These are phyloP conservation scores for Tetracladium marchalianum DNA, from an alignment of 495 filamentous ascomycete species.

Conservation along the genomic window DNA sequence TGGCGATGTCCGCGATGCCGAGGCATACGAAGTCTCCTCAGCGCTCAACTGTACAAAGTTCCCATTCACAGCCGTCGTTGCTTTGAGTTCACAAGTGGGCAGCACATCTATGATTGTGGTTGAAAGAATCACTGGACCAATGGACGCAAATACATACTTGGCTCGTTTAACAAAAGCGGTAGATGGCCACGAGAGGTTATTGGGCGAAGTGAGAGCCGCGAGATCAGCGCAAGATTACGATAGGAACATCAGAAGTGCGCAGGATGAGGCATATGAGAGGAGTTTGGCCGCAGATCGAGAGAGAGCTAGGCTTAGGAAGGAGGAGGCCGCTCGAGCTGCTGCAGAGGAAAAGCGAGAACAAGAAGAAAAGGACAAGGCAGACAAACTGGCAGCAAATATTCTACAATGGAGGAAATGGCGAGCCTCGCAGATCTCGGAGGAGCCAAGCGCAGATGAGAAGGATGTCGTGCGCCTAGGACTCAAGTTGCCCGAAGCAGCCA, in stretches of 20 bases:
- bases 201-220: slow-evolving; percentile 50
- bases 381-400: slow-evolving; percentile 43
- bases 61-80: slow-evolving; percentile 76
- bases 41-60: slow-evolving; percentile 82
- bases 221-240: slow-evolving; percentile 53
- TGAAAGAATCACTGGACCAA: slow-evolving; percentile 60
- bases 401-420: slow-evolving; percentile 78
- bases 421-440: slow-evolving; percentile 50
- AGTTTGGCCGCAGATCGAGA: slow-evolving; percentile 82
- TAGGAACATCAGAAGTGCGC: slow-evolving; percentile 67
- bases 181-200: slow-evolving; percentile 53
- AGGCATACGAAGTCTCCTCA: slow-evolving; percentile 82
- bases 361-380: slow-evolving; percentile 54
- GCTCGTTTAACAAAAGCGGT: slow-evolving; percentile 62
- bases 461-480: slow-evolving; percentile 74
- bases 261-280: slow-evolving; percentile 86
- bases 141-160: slow-evolving; percentile 54
- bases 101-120: slow-evolving; percentile 81
- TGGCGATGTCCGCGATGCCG: slow-evolving; percentile 82
- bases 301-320: slow-evolving; percentile 58
- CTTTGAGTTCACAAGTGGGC: slow-evolving; percentile 70
- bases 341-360: slow-evolving; percentile 43
- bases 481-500: slow-evolving; percentile 51
- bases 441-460: slow-evolving; percentile 55
- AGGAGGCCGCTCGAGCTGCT: slow-evolving; percentile 60